Percentiles rank a stretch among this genome's conserved stretches.
Conservation (phyloP, 2,329 filamentous ascomycete species). For the Chaetomiaceae sp. region DNA sequence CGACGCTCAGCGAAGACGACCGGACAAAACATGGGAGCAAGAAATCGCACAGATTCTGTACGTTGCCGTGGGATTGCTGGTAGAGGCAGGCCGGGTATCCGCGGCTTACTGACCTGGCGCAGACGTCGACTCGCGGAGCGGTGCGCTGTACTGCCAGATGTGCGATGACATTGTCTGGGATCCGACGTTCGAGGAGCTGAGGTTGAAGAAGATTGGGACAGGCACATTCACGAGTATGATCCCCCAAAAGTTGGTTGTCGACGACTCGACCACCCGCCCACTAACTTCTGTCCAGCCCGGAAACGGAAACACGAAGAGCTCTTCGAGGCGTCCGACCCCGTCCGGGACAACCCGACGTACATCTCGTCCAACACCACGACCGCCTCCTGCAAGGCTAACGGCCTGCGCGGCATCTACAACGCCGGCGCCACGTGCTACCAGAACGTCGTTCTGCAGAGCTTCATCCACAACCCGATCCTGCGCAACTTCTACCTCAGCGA, state of each 20-base stretch:
- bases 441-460: constrained; percentile 88
- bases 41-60: constrained; percentile 72
- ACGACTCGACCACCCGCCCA: not conserved
- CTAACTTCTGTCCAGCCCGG: constrained; percentile 43
- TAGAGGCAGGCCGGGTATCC: not conserved
- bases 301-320: constrained; percentile 75
- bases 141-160: constrained; percentile 73
- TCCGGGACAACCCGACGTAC: constrained; percentile 70
- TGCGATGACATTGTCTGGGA: constrained; percentile 83
- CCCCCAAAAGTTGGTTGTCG: not conserved
- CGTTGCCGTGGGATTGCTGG: constrained; percentile 24
- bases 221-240: constrained; percentile 50
- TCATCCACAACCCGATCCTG: constrained; percentile 89
- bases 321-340: constrained; percentile 48
- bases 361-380: constrained; percentile 73
- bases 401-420: constrained; percentile 89
- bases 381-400: constrained; percentile 79
- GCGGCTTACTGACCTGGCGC: constrained; percentile 16
- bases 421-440: constrained; percentile 99
- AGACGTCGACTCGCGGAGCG: constrained; percentile 76
- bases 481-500: constrained; percentile 90
- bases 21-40: constrained; percentile 62
- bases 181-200: constrained; percentile 70
- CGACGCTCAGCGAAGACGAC: constrained; percentile 62
- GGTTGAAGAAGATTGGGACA: constrained; percentile 64